A percentile compares a stretch with the other conserved stretches of the same genome.
phyloP scores from a whole-genome alignment of 208 protist genomes.

The Acanthamoeba triangularis region DNA sequence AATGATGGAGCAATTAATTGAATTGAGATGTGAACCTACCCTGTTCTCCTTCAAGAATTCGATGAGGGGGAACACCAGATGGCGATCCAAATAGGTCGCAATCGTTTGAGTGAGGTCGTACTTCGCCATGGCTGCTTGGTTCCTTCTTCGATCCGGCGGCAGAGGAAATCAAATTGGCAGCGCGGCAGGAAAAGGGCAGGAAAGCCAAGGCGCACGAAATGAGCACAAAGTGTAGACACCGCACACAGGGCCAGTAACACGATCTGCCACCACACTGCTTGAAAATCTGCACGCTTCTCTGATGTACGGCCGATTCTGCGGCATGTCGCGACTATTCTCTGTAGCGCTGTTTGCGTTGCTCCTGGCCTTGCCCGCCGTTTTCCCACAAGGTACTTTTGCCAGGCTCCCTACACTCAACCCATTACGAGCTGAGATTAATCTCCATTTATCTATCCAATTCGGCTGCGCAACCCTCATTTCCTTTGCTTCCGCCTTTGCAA shows the following conservation, averaged over 20 bases:
- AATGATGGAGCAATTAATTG: slow-evolving; percentile 32
- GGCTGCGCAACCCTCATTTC: neutral
- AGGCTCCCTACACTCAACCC: neutral
- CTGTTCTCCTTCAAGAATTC: slow-evolving; percentile 83
- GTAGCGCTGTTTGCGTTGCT: slow-evolving; percentile 7
- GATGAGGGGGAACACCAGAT: slow-evolving; percentile 89
- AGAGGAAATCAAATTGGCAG: neutral
- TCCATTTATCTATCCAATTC: neutral
- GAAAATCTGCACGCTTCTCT: neutral
- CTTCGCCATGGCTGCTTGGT: slow-evolving; percentile 32
- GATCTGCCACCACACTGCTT: neutral
- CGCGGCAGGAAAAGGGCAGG: neutral
- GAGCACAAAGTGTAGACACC: neutral
- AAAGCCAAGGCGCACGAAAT: neutral
- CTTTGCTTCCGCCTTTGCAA: neutral
- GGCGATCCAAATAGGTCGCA: slow-evolving; percentile 86
- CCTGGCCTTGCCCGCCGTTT: neutral
- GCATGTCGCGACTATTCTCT: slow-evolving; percentile 8
- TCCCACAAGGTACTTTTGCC: neutral
- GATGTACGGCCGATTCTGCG: neutral
- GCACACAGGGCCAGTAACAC: neutral
- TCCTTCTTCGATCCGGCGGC: neutral
- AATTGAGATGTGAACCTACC: slow-evolving; percentile 51
- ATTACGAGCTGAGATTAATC: neutral
- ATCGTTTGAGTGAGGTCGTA: slow-evolving; percentile 72